Conservation (phyloP, 345 rosid species). For the Salix exigua region DNA sequence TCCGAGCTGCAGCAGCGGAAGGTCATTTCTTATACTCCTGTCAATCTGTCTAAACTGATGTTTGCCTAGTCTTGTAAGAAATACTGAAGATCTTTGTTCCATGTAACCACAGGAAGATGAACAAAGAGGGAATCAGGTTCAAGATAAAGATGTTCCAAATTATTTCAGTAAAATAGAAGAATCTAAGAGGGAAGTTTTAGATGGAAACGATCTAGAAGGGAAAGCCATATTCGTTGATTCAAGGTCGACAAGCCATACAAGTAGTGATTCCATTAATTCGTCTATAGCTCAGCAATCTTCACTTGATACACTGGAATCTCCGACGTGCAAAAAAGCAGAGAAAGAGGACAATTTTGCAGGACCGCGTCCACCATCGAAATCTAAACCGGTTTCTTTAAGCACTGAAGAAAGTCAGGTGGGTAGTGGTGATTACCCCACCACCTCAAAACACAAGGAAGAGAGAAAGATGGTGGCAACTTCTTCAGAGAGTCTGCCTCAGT, state of each 20-base stretch:
- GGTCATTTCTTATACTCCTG: conserved; percentile 20
- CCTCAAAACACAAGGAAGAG: conserved; percentile 7
- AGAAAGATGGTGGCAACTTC: conserved; percentile 26
- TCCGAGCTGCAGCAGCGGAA: conserved; percentile 38
- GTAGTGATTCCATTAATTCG: conserved; percentile 22
- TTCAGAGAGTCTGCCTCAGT: conserved; percentile 37
- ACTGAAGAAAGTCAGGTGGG: conserved; percentile 11
- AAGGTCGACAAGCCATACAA: conserved; percentile 1
- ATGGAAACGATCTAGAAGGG: neutral
- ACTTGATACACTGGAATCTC: conserved; percentile 15
- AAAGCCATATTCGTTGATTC: neutral
- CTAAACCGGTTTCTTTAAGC: neutral
- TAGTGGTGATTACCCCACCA: neutral
- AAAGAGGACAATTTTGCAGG: neutral
- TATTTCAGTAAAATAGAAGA: neutral
- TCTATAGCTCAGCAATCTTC: conserved; percentile 32
- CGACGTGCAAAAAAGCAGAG: neutral
- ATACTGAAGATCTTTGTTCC: neutral
- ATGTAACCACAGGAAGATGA: conserved; percentile 23
- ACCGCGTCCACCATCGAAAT: neutral
- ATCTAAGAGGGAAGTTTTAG: neutral
- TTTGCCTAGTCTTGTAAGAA: neutral
- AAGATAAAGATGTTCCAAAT: neutral
- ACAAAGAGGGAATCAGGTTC: neutral
- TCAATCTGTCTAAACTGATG: neutral